These are phyloP conservation scores for Mucor circinelloides DNA, from an alignment of 371 early-diverging fungal genomes.

Conservation along the genomic window DNA sequence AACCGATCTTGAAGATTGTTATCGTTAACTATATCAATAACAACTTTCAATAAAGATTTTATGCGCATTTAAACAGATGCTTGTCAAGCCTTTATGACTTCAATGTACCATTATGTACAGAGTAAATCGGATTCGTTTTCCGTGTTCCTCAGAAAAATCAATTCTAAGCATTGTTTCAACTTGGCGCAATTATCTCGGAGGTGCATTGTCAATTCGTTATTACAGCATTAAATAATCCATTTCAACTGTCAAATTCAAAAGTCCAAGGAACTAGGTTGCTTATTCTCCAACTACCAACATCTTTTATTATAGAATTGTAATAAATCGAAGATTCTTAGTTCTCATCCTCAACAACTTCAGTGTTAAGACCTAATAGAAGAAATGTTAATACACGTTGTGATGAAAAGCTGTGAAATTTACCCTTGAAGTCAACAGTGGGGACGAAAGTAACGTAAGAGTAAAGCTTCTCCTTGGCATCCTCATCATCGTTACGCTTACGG, in stretches of 20 bases:
- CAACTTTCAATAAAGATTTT: no score
- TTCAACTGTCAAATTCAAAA: no score
- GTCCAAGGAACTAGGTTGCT: not conserved
- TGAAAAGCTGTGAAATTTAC: slow-evolving; percentile 33
- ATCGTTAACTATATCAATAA: no score
- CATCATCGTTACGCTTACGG: slow-evolving; percentile 93
- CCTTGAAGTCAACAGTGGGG: slow-evolving; percentile 85
- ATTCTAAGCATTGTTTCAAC: no score
- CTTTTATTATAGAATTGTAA: not conserved
- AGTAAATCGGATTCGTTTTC: no score
- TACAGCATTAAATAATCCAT: no score
- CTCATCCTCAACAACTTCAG: slow-evolving; percentile 16
- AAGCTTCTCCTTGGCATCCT: slow-evolving; percentile 92
- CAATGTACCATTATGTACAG: no score
- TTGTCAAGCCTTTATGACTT: no score
- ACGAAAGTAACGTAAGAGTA: slow-evolving; percentile 90
- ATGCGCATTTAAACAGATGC: no score
- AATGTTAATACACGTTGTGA: not conserved
- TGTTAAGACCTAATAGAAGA: slow-evolving; percentile 9
- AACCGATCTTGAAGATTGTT: not conserved
- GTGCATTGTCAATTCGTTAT: no score
- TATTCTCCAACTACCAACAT: not conserved
- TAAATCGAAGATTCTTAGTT: slow-evolving; percentile 4
- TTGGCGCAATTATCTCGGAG: no score
- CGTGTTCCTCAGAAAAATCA: no score